These are phyloP conservation scores for Wickerhamiella australiensis DNA, from an alignment of 805 yeast species.

Conservation along the genomic window DNA sequence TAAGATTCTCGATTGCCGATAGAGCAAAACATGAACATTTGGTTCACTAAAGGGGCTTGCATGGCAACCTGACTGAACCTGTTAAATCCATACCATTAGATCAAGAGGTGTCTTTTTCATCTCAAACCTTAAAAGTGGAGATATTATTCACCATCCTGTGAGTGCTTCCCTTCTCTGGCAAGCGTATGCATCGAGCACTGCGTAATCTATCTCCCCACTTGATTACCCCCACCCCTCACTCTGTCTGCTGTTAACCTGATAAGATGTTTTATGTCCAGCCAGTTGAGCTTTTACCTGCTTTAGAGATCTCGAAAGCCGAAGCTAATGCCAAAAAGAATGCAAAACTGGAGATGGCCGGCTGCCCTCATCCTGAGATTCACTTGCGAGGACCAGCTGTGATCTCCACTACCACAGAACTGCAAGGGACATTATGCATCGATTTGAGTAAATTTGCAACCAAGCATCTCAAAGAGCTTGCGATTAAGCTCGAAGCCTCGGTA, in stretches of 20 bases:
- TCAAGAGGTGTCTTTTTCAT: too few relatives aligned
- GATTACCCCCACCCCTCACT: neutral
- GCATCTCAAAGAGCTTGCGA: neutral
- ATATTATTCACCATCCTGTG: too few relatives aligned
- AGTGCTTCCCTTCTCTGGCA: too few relatives aligned
- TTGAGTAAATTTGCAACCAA: neutral
- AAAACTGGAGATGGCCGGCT: neutral
- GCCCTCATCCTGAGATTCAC: conserved; percentile 4
- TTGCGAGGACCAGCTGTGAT: conserved; percentile 4
- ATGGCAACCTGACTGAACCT: too few relatives aligned
- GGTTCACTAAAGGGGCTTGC: too few relatives aligned
- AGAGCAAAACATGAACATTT: too few relatives aligned
- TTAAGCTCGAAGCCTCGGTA: conserved; percentile 4
- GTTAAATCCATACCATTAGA: too few relatives aligned
- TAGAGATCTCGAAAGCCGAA: neutral
- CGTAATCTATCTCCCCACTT: neutral
- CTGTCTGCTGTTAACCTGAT: neutral
- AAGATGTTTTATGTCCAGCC: neutral
- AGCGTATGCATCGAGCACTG: too few relatives aligned
- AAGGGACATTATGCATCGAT: neutral
- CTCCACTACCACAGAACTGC: neutral
- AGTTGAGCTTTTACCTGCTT: neutral
- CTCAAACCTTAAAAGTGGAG: too few relatives aligned
- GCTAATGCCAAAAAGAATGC: neutral
- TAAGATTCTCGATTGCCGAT: too few relatives aligned